Evolutionary conservation across 805 yeast genomes (phyloP).

Genomic region (Kluyveromyces lactis): DNA sequence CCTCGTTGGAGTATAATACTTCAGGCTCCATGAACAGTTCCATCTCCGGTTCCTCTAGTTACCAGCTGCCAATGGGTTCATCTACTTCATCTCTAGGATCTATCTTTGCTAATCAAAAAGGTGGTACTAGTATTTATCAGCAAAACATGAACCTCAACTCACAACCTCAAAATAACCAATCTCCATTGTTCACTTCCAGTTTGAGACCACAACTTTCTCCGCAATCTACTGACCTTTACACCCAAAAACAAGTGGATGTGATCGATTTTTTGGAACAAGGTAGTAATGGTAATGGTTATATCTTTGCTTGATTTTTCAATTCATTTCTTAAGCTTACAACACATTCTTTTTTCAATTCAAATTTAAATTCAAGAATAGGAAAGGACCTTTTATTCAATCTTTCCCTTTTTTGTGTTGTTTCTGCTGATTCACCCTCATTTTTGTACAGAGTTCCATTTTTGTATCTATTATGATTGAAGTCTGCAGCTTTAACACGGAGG

Average conservation of each 20-base stretch:
- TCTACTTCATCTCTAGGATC: conserved; percentile 4
- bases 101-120: neutral
- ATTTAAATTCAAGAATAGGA: no score
- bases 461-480: no score
- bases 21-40: neutral
- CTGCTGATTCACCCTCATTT: no score
- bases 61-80: conserved; percentile 1
- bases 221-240: neutral
- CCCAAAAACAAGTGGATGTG: neutral
- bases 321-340: no score
- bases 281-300: conserved; percentile 3
- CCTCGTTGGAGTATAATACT: neutral
- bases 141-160: neutral
- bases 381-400: no score
- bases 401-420: no score
- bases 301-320: neutral
- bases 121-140: neutral
- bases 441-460: no score
- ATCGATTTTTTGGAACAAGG: conserved; percentile 3
- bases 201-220: conserved; percentile 3
- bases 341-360: no score
- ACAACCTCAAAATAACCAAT: neutral
- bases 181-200: neutral
- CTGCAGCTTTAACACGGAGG: no score
- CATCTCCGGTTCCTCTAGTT: neutral